Conservation (phyloP, 176 grass and related monocot genomes). For the Echinochloa phyllopogon region DNA sequence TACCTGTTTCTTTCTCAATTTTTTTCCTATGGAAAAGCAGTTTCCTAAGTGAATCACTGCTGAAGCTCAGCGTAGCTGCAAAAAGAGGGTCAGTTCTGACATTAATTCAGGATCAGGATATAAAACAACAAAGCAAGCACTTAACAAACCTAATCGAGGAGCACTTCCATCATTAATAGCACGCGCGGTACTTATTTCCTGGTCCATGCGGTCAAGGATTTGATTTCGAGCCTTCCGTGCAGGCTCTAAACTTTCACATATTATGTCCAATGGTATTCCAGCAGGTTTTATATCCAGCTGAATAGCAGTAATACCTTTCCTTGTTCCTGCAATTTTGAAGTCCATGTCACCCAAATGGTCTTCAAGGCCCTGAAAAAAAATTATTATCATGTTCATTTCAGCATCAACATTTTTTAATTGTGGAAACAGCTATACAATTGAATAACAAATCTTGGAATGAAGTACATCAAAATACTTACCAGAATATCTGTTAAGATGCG, state of each 20-base stretch:
- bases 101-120: slow-evolving; percentile 22
- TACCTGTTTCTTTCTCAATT: slow-evolving; percentile 97
- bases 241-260: slow-evolving; percentile 93
- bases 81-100: slow-evolving; percentile 40
- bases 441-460: slow-evolving; percentile 10
- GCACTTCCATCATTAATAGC: slow-evolving; percentile 70
- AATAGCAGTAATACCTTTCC: slow-evolving; percentile 93
- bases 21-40: slow-evolving; percentile 78
- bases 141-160: slow-evolving; percentile 81
- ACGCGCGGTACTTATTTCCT: slow-evolving; percentile 84
- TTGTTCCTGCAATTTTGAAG: slow-evolving; percentile 99
- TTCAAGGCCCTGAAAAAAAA: slow-evolving; percentile 81
- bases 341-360: slow-evolving; percentile 99
- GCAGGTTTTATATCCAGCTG: slow-evolving; percentile 99
- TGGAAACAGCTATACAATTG: slow-evolving; percentile 3
- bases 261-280: slow-evolving; percentile 94
- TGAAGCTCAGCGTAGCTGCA: slow-evolving; percentile 82
- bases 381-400: slow-evolving; percentile 22
- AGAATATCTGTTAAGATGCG: slow-evolving; percentile 96
- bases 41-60: slow-evolving; percentile 73
- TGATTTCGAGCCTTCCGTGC: slow-evolving; percentile 80
- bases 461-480: slow-evolving; percentile 52
- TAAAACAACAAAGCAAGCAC: slow-evolving; percentile 7
- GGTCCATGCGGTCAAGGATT: slow-evolving; percentile 92
- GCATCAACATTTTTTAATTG: not conserved